phyloP scores from a whole-genome alignment of 495 filamentous ascomycete species.

The Penicillium alfredii region DNA sequence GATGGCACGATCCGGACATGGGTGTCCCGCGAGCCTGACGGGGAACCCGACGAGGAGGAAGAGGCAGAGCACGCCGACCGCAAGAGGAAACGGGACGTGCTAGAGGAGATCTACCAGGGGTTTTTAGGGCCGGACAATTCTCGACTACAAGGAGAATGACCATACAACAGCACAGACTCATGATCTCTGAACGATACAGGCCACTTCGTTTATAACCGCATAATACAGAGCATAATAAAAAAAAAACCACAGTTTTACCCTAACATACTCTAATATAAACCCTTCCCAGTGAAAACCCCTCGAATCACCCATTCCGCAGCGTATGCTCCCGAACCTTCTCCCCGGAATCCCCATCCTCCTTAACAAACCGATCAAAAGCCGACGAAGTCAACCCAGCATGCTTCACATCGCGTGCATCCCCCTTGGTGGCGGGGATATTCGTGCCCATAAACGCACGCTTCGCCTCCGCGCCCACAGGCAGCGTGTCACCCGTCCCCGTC shows the following conservation, averaged over 20 bases:
- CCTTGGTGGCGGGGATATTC: slow-evolving; percentile 32
- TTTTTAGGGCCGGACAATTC: slow-evolving; percentile 20
- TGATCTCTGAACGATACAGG: too few relatives aligned
- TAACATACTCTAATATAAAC: too few relatives aligned
- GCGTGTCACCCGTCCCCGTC: slow-evolving; percentile 45
- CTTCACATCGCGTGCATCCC: slow-evolving; percentile 36
- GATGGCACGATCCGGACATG: slow-evolving; percentile 48
- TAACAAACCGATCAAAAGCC: slow-evolving; percentile 35
- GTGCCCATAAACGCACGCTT: slow-evolving; percentile 38
- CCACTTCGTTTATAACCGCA: too few relatives aligned
- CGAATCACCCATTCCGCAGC: slow-evolving; percentile 5
- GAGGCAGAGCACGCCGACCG: slow-evolving; percentile 33
- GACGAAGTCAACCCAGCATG: slow-evolving; percentile 35
- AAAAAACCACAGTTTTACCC: too few relatives aligned
- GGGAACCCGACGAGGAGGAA: slow-evolving; percentile 43
- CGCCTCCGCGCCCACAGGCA: slow-evolving; percentile 40
- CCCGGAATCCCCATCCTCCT: slow-evolving; percentile 19
- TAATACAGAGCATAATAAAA: too few relatives aligned
- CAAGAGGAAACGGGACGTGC: slow-evolving; percentile 47
- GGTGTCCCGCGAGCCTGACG: slow-evolving; percentile 51
- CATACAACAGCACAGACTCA: neutral
- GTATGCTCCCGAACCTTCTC: slow-evolving; percentile 22
- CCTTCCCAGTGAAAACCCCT: too few relatives aligned
- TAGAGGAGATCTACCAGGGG: slow-evolving; percentile 42
- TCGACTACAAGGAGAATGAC: slow-evolving; percentile 7